Evolutionary conservation across 192 early-diverging fungal species (phyloP).

Genomic region (Backusella morwellensis): DNA sequence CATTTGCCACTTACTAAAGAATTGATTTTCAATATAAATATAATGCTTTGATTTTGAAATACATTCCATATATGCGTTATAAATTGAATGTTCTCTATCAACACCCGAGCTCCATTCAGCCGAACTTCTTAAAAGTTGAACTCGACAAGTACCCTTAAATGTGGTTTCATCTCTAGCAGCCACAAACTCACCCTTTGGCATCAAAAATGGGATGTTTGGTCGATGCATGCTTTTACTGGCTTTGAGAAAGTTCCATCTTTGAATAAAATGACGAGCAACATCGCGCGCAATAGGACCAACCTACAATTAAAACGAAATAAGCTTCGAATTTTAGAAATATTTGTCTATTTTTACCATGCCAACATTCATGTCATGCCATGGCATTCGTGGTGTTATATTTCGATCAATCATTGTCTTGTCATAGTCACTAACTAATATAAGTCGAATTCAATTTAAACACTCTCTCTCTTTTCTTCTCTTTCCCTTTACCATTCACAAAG

Average conservation of each 20-base stretch:
- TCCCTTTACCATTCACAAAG: constrained; percentile 47
- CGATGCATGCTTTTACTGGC: constrained; percentile 77
- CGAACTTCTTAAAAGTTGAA: constrained; percentile 67
- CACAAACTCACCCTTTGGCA: constrained; percentile 73
- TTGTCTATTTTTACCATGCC: constrained; percentile 49
- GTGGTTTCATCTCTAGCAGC: constrained; percentile 53
- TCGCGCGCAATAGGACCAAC: constrained; percentile 80
- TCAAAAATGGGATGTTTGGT: constrained; percentile 67
- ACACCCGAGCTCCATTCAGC: constrained; percentile 69
- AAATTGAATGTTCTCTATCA: constrained; percentile 63
- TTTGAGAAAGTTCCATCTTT: constrained; percentile 89
- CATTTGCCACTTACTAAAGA: constrained; percentile 65
- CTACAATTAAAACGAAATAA: constrained; percentile 15
- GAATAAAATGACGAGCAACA: constrained; percentile 82
- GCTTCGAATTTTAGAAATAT: neutral
- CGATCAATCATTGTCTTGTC: constrained; percentile 40
- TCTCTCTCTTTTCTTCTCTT: neutral
- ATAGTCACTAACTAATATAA: constrained; percentile 23
- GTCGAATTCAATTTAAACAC: neutral
- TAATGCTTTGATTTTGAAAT: constrained; percentile 24
- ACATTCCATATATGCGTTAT: constrained; percentile 69
- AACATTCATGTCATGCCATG: constrained; percentile 87
- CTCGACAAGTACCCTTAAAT: constrained; percentile 59
- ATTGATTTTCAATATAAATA: constrained; percentile 96
- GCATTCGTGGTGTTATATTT: constrained; percentile 65